phyloP scores from a whole-genome alignment of 2,329 filamentous ascomycete genomes.

The Diplodia seriata region DNA sequence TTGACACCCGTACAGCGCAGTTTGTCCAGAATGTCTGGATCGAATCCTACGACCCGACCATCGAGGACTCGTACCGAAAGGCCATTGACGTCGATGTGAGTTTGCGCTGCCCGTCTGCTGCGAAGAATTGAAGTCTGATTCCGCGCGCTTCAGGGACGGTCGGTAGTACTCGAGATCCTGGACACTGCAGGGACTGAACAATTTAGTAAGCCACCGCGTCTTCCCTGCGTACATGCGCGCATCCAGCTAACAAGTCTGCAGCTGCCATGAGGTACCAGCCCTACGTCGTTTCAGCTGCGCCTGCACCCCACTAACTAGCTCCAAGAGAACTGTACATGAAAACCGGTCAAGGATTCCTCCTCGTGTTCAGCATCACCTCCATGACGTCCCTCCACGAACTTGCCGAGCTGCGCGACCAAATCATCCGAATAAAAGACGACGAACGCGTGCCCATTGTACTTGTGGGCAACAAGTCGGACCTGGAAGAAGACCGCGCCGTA shows the following conservation, averaged over 20 bases:
- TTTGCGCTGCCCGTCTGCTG: conserved; percentile 38
- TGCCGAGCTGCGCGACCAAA: conserved; percentile 82
- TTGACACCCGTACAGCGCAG: conserved; percentile 64
- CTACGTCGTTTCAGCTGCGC: conserved; percentile 18
- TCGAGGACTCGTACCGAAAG: conserved; percentile 68
- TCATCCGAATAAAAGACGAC: conserved; percentile 89
- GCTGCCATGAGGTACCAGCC: conserved; percentile 63
- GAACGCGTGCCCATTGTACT: conserved; percentile 86
- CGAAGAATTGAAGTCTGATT: conserved; percentile 32
- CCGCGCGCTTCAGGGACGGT: conserved; percentile 68
- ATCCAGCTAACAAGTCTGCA: conserved; percentile 38
- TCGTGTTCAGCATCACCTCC: conserved; percentile 92
- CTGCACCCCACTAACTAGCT: conserved; percentile 27
- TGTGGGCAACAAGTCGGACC: conserved; percentile 88
- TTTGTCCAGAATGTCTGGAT: conserved; percentile 96
- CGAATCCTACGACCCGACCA: conserved; percentile 71
- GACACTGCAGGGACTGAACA: conserved; percentile 93
- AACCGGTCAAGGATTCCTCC: conserved; percentile 86
- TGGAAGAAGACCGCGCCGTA: conserved; percentile 84
- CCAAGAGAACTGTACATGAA: conserved; percentile 89
- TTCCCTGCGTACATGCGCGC: conserved; percentile 8
- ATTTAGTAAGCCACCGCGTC: conserved; percentile 73
- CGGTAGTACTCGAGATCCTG: conserved; percentile 89
- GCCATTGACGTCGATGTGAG: conserved; percentile 80
- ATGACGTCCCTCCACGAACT: conserved; percentile 83